phyloP scores from a whole-genome alignment of 345 rosid species.

The Kandelia obovata region DNA sequence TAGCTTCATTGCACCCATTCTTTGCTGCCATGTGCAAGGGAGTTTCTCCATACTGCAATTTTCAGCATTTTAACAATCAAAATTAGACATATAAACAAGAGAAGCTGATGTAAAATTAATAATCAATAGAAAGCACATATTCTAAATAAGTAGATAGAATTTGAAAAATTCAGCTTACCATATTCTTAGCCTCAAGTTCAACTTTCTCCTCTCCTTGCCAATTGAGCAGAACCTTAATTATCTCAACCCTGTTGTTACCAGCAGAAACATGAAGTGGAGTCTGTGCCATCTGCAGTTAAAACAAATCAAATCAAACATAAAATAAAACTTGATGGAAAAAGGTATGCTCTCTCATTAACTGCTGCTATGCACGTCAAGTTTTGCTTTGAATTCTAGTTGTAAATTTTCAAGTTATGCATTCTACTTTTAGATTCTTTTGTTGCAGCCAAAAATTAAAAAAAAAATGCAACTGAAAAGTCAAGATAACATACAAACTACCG shows the following conservation, averaged over 20 bases:
- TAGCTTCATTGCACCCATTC: conserved; percentile 89
- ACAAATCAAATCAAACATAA: conserved; percentile 13
- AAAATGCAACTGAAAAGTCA: neutral
- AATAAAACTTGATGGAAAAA: neutral
- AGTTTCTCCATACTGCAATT: conserved; percentile 89
- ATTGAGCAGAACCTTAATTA: conserved; percentile 65
- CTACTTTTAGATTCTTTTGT: no score
- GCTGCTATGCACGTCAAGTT: no score
- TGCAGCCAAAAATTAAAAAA: no score
- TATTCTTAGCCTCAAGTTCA: conserved; percentile 85
- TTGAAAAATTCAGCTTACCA: conserved; percentile 38
- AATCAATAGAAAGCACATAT: neutral
- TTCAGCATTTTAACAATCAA: conserved; percentile 12
- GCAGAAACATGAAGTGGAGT: conserved; percentile 97
- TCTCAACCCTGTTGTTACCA: conserved; percentile 67
- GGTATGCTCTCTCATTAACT: neutral
- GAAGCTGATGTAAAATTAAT: neutral
- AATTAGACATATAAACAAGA: conserved; percentile 8
- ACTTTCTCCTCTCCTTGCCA: conserved; percentile 69
- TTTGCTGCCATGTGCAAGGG: conserved; percentile 99
- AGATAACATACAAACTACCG: no score
- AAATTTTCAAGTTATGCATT: no score
- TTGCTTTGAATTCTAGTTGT: neutral
- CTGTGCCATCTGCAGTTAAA: conserved; percentile 78
- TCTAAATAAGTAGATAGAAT: neutral